A percentile compares a stretch with the other conserved stretches of the same genome.
Conservation (phyloP, 2,329 filamentous ascomycete species). For the Fusarium chaquense region DNA sequence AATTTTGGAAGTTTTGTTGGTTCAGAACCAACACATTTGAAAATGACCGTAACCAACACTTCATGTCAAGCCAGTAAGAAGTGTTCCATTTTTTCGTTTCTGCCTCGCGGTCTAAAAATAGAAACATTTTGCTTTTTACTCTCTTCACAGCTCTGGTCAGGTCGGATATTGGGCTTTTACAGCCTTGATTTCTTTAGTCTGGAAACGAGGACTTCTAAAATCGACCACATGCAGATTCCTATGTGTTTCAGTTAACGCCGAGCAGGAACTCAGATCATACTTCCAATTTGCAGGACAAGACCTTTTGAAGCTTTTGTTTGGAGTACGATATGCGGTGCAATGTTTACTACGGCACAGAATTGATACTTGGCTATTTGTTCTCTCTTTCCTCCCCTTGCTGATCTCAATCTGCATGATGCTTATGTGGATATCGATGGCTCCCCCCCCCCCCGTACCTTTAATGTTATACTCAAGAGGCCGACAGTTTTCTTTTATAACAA, state of each 20-base stretch:
- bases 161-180: neutral
- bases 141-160: neutral
- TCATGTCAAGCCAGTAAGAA: neutral
- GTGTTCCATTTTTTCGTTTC: neutral
- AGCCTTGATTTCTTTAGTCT: neutral
- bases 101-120: neutral
- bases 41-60: neutral
- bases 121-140: neutral
- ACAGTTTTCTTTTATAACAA: neutral
- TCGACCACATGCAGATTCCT: neutral
- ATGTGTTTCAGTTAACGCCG: neutral
- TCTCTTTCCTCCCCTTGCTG: neutral
- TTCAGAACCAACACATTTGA: neutral
- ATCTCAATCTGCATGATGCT: neutral
- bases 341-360: neutral
- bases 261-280: neutral
- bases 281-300: too few species aligned
- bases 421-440: neutral
- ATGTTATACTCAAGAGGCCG: rapidly evolving
- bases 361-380: rapidly evolving
- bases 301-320: neutral
- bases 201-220: neutral
- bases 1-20: neutral
- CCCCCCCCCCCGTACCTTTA: too few species aligned
- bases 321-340: neutral